Evolutionary conservation across 2,329 filamentous ascomycete genomes (phyloP), one percentile per base, ranked within the genome.

Genomic region (Hypoxylon sp.): DNA sequence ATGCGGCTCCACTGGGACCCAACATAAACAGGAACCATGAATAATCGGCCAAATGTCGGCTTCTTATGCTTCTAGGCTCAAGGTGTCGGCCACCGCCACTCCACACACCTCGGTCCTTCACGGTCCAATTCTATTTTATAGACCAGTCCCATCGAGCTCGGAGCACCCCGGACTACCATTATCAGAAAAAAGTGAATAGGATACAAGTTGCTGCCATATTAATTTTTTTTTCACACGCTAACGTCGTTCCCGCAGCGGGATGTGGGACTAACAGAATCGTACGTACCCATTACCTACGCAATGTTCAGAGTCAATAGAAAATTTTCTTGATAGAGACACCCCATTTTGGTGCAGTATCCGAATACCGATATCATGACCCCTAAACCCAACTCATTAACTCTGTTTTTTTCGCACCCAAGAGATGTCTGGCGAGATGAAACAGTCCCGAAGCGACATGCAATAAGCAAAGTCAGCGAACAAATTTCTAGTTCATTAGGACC

Each of bases 1-100:
- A 57, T 70, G 52, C 25, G 60, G 49, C 60, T 60, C 70, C 65
- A 68, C 64, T 64, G 48, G 61, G 56, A 34, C 62, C 64, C 67
- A 65, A 67, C 63, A 56, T 36, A 50, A 30, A 9, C 46, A 63
- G 58, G 65, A 43, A 60, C 66, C 60, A 71, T 70, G 58, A 65
- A 65, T 56, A 66, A 46, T 73, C 72, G 72, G 72, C 57, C 71
- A 73, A 74, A 74, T 73, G 61, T 74, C 71, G 71, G 69, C 70
- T 71, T 41, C 62, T 68, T 68, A 50, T 62, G 38, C 48, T n/a
- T 63, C 65, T 70, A 67, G 65, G 62, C 58, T 69, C 65, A 65
- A 64, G 61, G 45, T 43, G 56, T 68, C 68, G 69, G 63, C 58
- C 67, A 63, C 58, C 67, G 60, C 59, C 66, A 64, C 72, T 73